Base-by-base conservation (phyloP, 768 basidiomycete species). In the Aureoboletus auriporus region DNA sequence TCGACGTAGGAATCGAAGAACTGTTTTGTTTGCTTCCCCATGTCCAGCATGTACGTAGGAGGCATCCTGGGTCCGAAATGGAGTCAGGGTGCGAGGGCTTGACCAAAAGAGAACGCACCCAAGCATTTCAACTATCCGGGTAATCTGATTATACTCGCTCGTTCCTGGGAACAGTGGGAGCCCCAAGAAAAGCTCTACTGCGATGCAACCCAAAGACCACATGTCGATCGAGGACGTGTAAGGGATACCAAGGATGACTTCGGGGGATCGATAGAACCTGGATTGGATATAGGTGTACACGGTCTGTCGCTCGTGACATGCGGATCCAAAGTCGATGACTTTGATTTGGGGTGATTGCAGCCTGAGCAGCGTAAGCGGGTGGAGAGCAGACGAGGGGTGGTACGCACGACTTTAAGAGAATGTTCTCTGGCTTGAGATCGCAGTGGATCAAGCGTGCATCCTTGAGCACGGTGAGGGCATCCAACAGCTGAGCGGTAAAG, bases 231-330 rank as follows among this genome's bases (percentile, higher is more conserved):
- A 76, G 10, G 93, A 84, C 20, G 87, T 94, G 67, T 99, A 98
- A 11, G 93, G 84, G 66, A 97, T 84, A 12, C 93, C 93, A 23
- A 99, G 76, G 27, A 99, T 77, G 14, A 99, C 96, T 71, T 99
- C 96, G 11, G 96, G 96, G 2, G 92, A 95, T 38, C 96, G 89
- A 67, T 99, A 99, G 73, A 99, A 99, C 42, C 96, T 81, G 8
- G 94, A 97, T 64, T 99, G 96, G 65, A 99, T 98, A 71, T 99
- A 99, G 4, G 96, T 99, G 68, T 99, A 99, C 37, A 98, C 93
- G n/a, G 95, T 99, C 69, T 97, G 94, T 59, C 91, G 86, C 71
- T 98, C 96, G 65, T 97, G 94, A 65, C 96, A 99, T 14, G 96
- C 93, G 5, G 94, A 97, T 36, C 96, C 96, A 71, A 98, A 98